phyloP scores from a whole-genome alignment of 2,329 filamentous ascomycete species.

The Gnomoniopsis sp. region DNA sequence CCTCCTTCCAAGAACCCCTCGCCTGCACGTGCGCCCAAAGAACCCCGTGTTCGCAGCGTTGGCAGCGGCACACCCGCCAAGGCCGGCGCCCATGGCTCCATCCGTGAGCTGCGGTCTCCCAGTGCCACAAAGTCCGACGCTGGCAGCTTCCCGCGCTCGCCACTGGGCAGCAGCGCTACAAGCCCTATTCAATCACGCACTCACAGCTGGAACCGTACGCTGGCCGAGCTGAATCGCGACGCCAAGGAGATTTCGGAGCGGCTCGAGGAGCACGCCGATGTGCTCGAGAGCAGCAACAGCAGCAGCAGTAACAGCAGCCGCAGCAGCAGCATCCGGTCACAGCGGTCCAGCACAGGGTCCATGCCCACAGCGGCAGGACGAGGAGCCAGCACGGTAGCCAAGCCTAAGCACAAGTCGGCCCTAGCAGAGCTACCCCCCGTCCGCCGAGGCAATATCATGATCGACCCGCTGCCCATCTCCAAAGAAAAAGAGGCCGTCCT shows the following conservation, averaged over 20 bases:
- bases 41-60: slow-evolving; percentile 46
- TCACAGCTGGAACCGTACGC: slow-evolving; percentile 71
- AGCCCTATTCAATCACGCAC: slow-evolving; percentile 53
- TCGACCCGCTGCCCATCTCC: slow-evolving; percentile 78
- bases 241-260: slow-evolving; percentile 73
- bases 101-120: slow-evolving; percentile 46
- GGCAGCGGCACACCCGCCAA: slow-evolving; percentile 64
- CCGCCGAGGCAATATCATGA: slow-evolving; percentile 74
- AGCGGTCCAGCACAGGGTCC: slow-evolving; percentile 34
- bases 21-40: slow-evolving; percentile 48
- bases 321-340: slow-evolving; percentile 25
- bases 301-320: not conserved
- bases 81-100: slow-evolving; percentile 55
- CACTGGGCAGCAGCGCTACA: slow-evolving; percentile 28
- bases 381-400: slow-evolving; percentile 38
- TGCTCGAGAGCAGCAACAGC: slow-evolving; percentile 45
- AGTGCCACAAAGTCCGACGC: slow-evolving; percentile 47
- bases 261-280: slow-evolving; percentile 72
- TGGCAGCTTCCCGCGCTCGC: slow-evolving; percentile 28
- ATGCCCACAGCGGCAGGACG: slow-evolving; percentile 35
- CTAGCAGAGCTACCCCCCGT: slow-evolving; percentile 67
- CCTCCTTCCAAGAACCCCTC: slow-evolving; percentile 52
- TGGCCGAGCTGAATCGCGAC: slow-evolving; percentile 67
- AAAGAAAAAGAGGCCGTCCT: slow-evolving; percentile 84
- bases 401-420: slow-evolving; percentile 60